Evolutionary conservation across 1,284 basidiomycete genomes (phyloP).

Genomic region (Moniliophthora roreri): DNA sequence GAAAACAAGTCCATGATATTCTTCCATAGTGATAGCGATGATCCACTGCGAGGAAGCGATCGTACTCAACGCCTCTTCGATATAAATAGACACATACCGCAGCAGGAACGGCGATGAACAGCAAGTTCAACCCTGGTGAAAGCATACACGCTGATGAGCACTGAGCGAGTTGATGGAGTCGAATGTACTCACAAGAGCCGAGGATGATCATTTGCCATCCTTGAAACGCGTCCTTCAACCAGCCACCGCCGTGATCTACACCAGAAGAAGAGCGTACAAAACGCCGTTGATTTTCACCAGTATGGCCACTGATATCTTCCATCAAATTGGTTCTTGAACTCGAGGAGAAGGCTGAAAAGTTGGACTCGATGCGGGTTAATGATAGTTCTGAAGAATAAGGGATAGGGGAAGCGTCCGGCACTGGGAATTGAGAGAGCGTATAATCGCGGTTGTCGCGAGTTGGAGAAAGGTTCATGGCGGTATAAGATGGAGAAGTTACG

Average conservation of each 20-base stretch:
- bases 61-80: constrained; percentile 8
- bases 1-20: constrained; percentile 63
- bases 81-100: constrained; percentile 40
- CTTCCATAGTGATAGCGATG: constrained; percentile 53
- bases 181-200: constrained; percentile 51
- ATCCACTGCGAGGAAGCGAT: constrained; percentile 50
- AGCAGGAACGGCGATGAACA: constrained; percentile 52
- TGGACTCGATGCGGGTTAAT: background rate
- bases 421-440: background rate
- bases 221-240: constrained; percentile 19
- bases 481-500: background rate
- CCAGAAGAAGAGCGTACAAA: background rate
- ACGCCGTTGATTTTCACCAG: background rate
- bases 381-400: background rate
- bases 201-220: constrained; percentile 59
- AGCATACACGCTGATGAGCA: background rate
- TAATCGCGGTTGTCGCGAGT: background rate
- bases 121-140: constrained; percentile 55
- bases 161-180: background rate
- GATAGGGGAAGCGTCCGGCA: background rate
- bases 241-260: background rate
- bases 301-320: background rate
- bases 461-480: background rate
- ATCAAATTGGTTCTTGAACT: background rate
- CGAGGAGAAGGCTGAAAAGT: background rate